A percentile compares a stretch with the other conserved stretches of the same genome.
Evolutionary conservation across 148 eudicot species (phyloP).

Genomic region (Heliosperma pusillum): DNA sequence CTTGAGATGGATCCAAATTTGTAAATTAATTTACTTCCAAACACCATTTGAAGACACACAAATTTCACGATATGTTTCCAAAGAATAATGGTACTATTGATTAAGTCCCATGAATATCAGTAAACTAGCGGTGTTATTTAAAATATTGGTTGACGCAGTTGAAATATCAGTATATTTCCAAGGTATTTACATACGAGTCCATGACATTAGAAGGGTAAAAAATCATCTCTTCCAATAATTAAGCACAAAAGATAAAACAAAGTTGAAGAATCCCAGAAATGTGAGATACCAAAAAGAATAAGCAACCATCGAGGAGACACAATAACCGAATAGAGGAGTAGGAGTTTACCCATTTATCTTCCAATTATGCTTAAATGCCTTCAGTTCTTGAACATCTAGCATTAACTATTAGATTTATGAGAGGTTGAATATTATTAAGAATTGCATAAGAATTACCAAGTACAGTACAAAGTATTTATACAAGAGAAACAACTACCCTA

Average conservation of each 20-base stretch:
- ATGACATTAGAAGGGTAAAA: too few relatives aligned
- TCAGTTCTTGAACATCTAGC: conserved; percentile 48
- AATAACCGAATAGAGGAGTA: neutral
- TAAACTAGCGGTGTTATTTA: neutral
- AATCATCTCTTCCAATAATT: neutral
- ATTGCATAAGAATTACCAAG: too few relatives aligned
- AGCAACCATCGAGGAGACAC: neutral
- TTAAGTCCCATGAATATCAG: neutral
- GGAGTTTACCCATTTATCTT: conserved; percentile 54
- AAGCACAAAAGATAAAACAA: neutral
- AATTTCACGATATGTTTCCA: neutral
- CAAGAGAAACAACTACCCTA: too few relatives aligned
- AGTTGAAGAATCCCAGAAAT: neutral
- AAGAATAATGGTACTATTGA: neutral
- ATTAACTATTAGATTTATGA: too few relatives aligned
- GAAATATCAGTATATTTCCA: neutral
- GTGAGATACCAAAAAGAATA: neutral
- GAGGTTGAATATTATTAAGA: too few relatives aligned
- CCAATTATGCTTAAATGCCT: conserved; percentile 44
- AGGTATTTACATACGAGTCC: neutral
- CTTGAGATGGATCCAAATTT: neutral
- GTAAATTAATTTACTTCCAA: neutral
- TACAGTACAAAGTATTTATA: too few relatives aligned
- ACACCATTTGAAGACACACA: neutral
- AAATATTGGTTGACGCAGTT: neutral